Conservation (phyloP, 1,139 yeast species). For the Taphrina populina region DNA sequence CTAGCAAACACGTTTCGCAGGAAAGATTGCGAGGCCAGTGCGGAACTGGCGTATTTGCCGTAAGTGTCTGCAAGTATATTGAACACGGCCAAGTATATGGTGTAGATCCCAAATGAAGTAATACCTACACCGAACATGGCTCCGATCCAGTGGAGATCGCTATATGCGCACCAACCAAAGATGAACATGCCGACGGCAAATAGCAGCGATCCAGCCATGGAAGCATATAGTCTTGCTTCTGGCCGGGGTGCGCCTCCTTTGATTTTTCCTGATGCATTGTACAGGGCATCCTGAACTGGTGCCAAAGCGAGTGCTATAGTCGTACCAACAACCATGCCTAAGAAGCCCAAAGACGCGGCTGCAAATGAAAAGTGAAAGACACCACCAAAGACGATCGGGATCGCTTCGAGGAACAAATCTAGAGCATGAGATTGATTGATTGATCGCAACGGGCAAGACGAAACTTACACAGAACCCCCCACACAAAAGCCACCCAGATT, state of each 20-base stretch:
- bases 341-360: constrained; percentile 54
- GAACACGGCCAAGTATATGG: constrained; percentile 31
- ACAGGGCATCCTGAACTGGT: constrained; percentile 35
- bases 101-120: constrained; percentile 31
- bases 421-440: background rate
- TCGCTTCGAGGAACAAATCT: constrained; percentile 65
- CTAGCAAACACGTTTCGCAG: constrained; percentile 74
- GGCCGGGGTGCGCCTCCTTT: constrained; percentile 66
- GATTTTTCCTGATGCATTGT: constrained; percentile 41
- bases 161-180: constrained; percentile 71
- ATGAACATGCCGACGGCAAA: constrained; percentile 72
- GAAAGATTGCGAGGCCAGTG: constrained; percentile 83
- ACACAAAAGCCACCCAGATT: constrained; percentile 54
- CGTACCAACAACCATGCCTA: constrained; percentile 70
- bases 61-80: constrained; percentile 74
- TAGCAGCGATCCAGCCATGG: constrained; percentile 66
- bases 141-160: constrained; percentile 30
- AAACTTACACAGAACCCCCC: constrained; percentile 53
- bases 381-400: constrained; percentile 64
- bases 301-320: constrained; percentile 46
- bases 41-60: constrained; percentile 79
- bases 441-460: background rate
- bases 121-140: constrained; percentile 29
- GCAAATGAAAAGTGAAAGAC: constrained; percentile 69
- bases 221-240: constrained; percentile 73